Evolutionary conservation across 2,329 filamentous ascomycete species (phyloP).

Genomic region (Coniochaeta prunicola): DNA sequence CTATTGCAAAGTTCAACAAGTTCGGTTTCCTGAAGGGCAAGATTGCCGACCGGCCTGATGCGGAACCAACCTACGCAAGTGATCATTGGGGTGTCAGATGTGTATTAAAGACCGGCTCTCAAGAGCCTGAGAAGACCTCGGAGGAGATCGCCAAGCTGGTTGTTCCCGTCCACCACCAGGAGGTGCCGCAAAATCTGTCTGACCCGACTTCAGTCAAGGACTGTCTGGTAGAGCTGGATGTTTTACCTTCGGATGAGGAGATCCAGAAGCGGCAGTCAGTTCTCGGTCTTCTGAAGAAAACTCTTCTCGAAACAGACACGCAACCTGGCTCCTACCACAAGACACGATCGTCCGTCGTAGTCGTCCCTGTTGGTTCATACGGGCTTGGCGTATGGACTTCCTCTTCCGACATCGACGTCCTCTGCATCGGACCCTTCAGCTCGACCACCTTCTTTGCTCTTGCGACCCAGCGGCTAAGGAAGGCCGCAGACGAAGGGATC

Average conservation of each 20-base stretch:
- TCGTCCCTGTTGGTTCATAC: slow-evolving; percentile 60
- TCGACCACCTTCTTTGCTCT: slow-evolving; percentile 54
- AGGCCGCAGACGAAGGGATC: slow-evolving; percentile 33
- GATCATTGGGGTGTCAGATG: slow-evolving; percentile 54
- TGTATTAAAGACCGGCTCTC: slow-evolving; percentile 21
- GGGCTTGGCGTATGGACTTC: slow-evolving; percentile 54
- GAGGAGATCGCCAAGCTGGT: slow-evolving; percentile 16
- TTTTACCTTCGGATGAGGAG: slow-evolving; percentile 42
- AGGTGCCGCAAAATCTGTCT: slow-evolving; percentile 6
- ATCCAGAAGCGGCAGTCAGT: slow-evolving; percentile 31
- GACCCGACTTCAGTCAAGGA: slow-evolving; percentile 22
- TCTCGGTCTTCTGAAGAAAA: slow-evolving; percentile 34
- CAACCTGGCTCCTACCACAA: not conserved
- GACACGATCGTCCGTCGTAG: slow-evolving; percentile 29
- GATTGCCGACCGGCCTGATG: slow-evolving; percentile 7
- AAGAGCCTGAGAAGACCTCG: slow-evolving; percentile 6
- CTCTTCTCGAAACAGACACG: slow-evolving; percentile 26
- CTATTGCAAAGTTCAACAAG: slow-evolving; percentile 42
- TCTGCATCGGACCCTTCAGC: slow-evolving; percentile 57
- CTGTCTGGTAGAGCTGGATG: slow-evolving; percentile 26
- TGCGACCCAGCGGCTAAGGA: slow-evolving; percentile 45
- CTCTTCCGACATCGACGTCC: slow-evolving; percentile 56
- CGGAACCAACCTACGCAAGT: slow-evolving; percentile 29
- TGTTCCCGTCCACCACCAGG: slow-evolving; percentile 25
- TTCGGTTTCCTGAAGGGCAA: slow-evolving; percentile 40